These are phyloP conservation scores for Nigrograna mackinnonii DNA, from an alignment of 2,329 filamentous ascomycete species.

Conservation along the genomic window DNA sequence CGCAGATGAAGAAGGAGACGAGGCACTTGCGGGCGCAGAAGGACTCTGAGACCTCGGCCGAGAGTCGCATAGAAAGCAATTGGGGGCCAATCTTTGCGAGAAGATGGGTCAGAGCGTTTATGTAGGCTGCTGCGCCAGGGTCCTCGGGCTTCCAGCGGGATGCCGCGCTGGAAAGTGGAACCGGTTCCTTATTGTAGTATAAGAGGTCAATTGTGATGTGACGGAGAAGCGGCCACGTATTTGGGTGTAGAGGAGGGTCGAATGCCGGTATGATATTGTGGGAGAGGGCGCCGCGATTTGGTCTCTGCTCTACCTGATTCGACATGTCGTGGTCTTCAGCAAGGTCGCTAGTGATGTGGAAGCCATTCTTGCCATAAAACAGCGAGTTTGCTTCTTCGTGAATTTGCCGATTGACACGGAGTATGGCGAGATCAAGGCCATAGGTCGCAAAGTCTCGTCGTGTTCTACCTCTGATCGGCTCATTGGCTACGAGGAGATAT, in stretches of 20 bases:
- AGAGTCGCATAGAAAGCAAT: conserved; percentile 12
- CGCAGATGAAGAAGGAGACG: conserved; percentile 26
- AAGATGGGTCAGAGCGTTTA: conserved; percentile 11
- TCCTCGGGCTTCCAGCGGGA: conserved; percentile 19
- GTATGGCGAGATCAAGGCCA: conserved; percentile 37
- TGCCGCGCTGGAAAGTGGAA: neutral
- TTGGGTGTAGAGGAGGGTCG: conserved; percentile 28
- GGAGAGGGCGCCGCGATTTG: neutral
- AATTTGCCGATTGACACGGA: conserved; percentile 42
- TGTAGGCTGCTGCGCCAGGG: conserved; percentile 22
- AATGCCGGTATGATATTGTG: conserved; percentile 15
- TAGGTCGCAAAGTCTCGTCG: conserved; percentile 23
- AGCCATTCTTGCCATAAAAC: conserved; percentile 47
- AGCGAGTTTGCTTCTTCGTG: conserved; percentile 45
- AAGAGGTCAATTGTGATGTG: conserved; percentile 31
- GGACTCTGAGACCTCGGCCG: conserved; percentile 5
- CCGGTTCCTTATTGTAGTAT: conserved; percentile 18
- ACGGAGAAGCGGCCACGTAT: conserved; percentile 22
- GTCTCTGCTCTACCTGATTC: neutral
- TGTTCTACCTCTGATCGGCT: conserved; percentile 22
- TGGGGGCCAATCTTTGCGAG: conserved; percentile 12
- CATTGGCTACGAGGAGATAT: conserved; percentile 22
- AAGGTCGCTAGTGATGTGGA: conserved; percentile 27
- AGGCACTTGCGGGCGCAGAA: conserved; percentile 23
- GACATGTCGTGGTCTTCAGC: neutral